Conservation (phyloP, 768 basidiomycete genomes). For the Pulveroboletus frians region DNA sequence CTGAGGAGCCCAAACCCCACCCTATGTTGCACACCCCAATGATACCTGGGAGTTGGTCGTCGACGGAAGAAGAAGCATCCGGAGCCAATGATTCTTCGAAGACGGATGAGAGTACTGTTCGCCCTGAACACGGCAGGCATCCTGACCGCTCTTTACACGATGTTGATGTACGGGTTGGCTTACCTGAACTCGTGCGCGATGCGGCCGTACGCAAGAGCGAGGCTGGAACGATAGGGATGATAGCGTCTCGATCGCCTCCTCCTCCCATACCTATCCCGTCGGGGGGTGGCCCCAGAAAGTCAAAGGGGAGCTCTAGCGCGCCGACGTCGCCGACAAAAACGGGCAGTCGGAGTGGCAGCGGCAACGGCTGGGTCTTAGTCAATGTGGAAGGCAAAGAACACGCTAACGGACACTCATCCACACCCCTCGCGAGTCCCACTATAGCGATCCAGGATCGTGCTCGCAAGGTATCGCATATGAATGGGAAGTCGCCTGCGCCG, state of each 20-base stretch:
- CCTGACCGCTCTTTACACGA: slow-evolving; percentile 41
- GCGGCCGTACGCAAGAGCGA: slow-evolving; percentile 55
- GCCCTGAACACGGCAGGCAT: slow-evolving; percentile 23
- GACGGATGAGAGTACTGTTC: slow-evolving; percentile 24
- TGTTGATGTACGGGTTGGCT: slow-evolving; percentile 45
- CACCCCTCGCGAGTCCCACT: slow-evolving; percentile 23
- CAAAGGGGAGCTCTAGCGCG: slow-evolving; percentile 19
- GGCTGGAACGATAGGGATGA: slow-evolving; percentile 52
- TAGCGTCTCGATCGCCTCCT: slow-evolving; percentile 30
- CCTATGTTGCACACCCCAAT: slow-evolving; percentile 31
- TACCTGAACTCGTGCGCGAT: slow-evolving; percentile 47
- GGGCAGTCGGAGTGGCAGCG: slow-evolving; percentile 33
- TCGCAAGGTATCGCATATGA: slow-evolving; percentile 24
- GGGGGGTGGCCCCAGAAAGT: slow-evolving; percentile 22
- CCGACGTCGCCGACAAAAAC: slow-evolving; percentile 33
- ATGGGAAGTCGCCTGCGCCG: slow-evolving; percentile 34
- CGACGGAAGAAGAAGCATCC: slow-evolving; percentile 45
- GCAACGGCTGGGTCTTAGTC: slow-evolving; percentile 62
- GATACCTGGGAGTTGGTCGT: slow-evolving; percentile 54
- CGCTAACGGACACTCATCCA: slow-evolving; percentile 18
- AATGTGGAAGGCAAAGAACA: slow-evolving; percentile 49
- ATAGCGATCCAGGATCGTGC: slow-evolving; percentile 28
- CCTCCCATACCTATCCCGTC: slow-evolving; percentile 25
- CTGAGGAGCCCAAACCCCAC: slow-evolving; percentile 21
- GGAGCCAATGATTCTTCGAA: slow-evolving; percentile 25